phyloP scores from a whole-genome alignment of 768 basidiomycete genomes.

The Collybiopsis luxurians region DNA sequence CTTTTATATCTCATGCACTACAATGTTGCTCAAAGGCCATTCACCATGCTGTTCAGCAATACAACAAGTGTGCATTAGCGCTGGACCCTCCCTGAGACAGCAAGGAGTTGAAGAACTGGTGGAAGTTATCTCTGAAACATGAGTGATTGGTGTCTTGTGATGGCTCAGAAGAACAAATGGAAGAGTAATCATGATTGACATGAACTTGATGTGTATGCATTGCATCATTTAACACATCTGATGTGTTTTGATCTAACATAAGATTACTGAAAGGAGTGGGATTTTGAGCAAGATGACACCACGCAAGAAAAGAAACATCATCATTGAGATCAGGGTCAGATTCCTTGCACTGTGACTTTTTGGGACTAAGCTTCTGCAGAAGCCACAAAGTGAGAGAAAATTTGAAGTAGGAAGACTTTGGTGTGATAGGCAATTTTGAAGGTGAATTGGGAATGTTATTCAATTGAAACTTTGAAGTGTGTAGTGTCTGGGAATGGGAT shows the following conservation, averaged over 20 bases:
- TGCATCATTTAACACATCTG: neutral
- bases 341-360: neutral
- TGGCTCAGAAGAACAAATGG: too few relatives aligned
- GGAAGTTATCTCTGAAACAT: too few relatives aligned
- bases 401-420: neutral
- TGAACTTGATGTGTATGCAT: too few relatives aligned
- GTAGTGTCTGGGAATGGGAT: neutral
- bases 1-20: conserved; percentile 31
- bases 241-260: neutral
- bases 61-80: conserved; percentile 25
- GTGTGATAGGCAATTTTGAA: neutral
- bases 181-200: too few relatives aligned
- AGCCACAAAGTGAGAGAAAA: neutral
- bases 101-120: too few relatives aligned
- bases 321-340: neutral
- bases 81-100: conserved; percentile 15
- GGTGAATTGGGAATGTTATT: neutral
- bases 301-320: neutral
- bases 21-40: conserved; percentile 28
- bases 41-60: conserved; percentile 23
- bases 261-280: neutral
- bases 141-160: too few relatives aligned
- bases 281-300: neutral
- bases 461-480: neutral
- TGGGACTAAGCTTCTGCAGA: neutral